Evolutionary conservation across 1,284 basidiomycete genomes (phyloP).

Genomic region (Takashimella koratensis): DNA sequence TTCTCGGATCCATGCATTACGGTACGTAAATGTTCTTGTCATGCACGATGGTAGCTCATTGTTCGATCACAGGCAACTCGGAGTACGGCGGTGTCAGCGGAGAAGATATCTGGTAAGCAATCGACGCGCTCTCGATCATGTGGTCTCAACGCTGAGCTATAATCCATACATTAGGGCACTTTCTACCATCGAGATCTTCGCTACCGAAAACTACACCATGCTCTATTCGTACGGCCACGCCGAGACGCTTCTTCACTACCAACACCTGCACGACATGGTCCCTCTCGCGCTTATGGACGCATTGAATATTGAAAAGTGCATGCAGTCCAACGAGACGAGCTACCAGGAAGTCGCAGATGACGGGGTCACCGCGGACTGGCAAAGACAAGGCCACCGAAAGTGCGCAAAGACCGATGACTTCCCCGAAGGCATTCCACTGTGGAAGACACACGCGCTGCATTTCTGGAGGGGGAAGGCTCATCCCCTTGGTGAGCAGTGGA

Average conservation of each 20-base stretch:
- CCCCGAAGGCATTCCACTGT: conserved; percentile 27
- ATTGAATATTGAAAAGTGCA: conserved; percentile 12
- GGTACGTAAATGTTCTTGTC: conserved; percentile 6
- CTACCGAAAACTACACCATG: conserved; percentile 26
- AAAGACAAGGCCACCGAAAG: conserved; percentile 13
- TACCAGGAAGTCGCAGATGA: conserved; percentile 2
- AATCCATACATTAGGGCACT: conserved; percentile 23
- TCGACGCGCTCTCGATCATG: neutral
- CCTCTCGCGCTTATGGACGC: conserved; percentile 27
- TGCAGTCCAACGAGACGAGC: conserved; percentile 14
- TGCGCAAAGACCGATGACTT: conserved; percentile 20
- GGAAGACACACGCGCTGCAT: conserved; percentile 27
- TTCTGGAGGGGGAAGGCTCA: conserved; percentile 20
- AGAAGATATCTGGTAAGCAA: conserved; percentile 33
- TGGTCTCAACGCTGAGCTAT: no score
- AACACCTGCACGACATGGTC: conserved; percentile 25
- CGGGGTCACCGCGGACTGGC: conserved; percentile 6
- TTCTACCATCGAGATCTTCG: conserved; percentile 25
- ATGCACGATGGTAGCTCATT: no score
- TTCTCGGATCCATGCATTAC: conserved; percentile 26
- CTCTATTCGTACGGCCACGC: conserved; percentile 22
- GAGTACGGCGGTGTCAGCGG: conserved; percentile 16
- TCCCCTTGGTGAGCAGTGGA: conserved; percentile 25
- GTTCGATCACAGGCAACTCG: conserved; percentile 7
- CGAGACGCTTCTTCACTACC: conserved; percentile 35